phyloP scores from a whole-genome alignment of 116 monocot species.

The Iris pallida region DNA sequence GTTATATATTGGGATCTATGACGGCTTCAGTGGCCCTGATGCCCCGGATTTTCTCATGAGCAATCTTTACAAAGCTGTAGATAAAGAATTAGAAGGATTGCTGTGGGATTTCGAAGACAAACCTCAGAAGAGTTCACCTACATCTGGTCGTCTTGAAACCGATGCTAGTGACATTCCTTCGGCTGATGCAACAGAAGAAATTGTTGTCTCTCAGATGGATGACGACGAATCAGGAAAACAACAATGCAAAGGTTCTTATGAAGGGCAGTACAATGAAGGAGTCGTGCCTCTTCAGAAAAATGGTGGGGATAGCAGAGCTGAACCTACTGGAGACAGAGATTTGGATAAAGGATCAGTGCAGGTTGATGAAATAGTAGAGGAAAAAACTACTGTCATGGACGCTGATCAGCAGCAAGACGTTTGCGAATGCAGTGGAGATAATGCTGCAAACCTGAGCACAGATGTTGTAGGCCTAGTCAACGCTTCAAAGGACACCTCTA shows the following conservation, averaged over 20 bases:
- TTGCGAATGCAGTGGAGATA: slow-evolving; percentile 7
- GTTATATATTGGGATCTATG: slow-evolving; percentile 97
- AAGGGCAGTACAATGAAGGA: slow-evolving; percentile 1
- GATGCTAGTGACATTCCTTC: slow-evolving; percentile 14
- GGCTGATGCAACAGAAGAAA: slow-evolving; percentile 14
- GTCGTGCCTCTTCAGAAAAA: slow-evolving; percentile 1
- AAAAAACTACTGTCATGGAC: slow-evolving; percentile 5
- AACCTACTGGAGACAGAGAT: neutral
- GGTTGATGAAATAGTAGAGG: slow-evolving; percentile 23
- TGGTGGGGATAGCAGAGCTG: slow-evolving; percentile 1
- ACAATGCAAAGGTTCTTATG: slow-evolving; percentile 6
- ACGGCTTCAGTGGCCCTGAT: slow-evolving; percentile 96
- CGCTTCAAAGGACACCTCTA: slow-evolving; percentile 4
- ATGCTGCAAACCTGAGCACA: slow-evolving; percentile 1
- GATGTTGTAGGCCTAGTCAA: neutral
- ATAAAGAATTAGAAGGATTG: slow-evolving; percentile 92
- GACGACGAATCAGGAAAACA: slow-evolving; percentile 11
- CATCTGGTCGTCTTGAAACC: slow-evolving; percentile 16
- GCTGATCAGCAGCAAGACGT: neutral
- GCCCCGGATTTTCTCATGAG: slow-evolving; percentile 96
- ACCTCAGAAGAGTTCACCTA: slow-evolving; percentile 8
- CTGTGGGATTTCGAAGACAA: slow-evolving; percentile 86
- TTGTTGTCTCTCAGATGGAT: slow-evolving; percentile 4
- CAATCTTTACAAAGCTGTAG: slow-evolving; percentile 86
- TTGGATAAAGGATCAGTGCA: slow-evolving; percentile 2